Evolutionary conservation across 768 basidiomycete genomes (phyloP).

Genomic region (Termitomyces sp.): DNA sequence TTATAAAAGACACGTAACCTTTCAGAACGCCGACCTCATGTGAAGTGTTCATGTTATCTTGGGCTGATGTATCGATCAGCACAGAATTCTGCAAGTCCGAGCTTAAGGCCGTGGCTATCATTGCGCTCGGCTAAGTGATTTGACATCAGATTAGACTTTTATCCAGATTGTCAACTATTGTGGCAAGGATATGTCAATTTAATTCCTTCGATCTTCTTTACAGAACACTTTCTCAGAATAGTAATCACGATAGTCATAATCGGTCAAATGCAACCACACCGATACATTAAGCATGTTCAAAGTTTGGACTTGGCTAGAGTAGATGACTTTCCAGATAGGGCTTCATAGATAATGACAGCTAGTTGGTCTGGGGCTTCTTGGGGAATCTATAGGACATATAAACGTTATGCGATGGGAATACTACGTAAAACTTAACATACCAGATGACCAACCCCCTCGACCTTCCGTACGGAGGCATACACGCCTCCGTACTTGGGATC

Average conservation of each 20-base stretch:
- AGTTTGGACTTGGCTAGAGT: conserved; percentile 3
- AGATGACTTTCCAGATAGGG: conserved; percentile 1
- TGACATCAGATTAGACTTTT: background rate
- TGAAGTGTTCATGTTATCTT: background rate
- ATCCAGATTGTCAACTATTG: background rate
- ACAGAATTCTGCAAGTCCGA: no score
- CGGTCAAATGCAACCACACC: background rate
- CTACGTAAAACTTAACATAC: conserved; percentile 9
- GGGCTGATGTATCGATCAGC: background rate
- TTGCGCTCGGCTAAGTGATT: background rate
- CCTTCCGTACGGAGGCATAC: conserved; percentile 21
- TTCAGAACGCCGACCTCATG: background rate
- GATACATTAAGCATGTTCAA: background rate
- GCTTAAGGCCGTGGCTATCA: no score
- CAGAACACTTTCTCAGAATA: background rate
- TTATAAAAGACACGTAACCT: background rate
- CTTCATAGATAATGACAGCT: conserved; percentile 12
- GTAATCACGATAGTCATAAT: background rate
- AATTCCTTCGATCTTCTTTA: background rate
- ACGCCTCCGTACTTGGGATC: conserved; percentile 21
- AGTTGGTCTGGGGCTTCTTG: conserved; percentile 19
- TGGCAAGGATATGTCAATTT: background rate
- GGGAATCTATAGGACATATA: conserved; percentile 11
- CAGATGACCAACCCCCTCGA: conserved; percentile 23
- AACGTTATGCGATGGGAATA: background rate